A percentile compares a stretch with the other conserved stretches of the same genome.
These are phyloP conservation scores for Penicillium sp. DNA, from an alignment of 2,329 filamentous ascomycete genomes.

Conservation along the genomic window DNA sequence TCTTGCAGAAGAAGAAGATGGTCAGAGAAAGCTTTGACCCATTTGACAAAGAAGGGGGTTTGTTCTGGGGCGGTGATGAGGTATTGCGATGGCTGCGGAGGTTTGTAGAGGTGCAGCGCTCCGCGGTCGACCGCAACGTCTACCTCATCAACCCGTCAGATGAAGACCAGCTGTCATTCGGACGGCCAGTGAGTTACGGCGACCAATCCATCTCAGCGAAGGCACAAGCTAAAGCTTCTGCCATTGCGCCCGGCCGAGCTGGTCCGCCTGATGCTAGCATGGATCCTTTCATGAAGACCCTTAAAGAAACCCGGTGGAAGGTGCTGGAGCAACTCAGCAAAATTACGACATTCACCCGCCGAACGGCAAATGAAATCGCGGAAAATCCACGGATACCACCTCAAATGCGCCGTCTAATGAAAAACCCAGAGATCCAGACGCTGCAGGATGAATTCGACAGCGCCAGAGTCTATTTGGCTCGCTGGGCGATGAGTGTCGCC, in stretches of 20 bases:
- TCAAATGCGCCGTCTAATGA: conserved; percentile 78
- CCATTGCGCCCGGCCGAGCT: conserved; percentile 32
- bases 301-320: conserved; percentile 95
- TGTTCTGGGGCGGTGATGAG: conserved; percentile 98
- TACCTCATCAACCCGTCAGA: conserved; percentile 85
- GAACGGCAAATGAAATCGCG: conserved; percentile 86
- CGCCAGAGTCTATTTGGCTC: conserved; percentile 85
- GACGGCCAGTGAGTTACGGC: conserved; percentile 43
- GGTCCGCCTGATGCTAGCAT: conserved; percentile 66
- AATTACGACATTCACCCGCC: conserved; percentile 90
- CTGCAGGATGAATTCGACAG: conserved; percentile 97
- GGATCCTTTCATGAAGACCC: conserved; percentile 88
- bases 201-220: conserved; percentile 41
- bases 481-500: conserved; percentile 98
- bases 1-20: conserved; percentile 85
- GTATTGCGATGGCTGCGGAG: conserved; percentile 84
- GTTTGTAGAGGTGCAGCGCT: conserved; percentile 80
- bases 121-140: conserved; percentile 80
- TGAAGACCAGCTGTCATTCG: conserved; percentile 82
- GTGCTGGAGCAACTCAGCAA: conserved; percentile 96
- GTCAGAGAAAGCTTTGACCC: conserved; percentile 85
- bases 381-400: conserved; percentile 90
- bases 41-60: conserved; percentile 72
- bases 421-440: conserved; percentile 91
- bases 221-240: conserved; percentile 37